A percentile compares a stretch with the other conserved stretches of the same genome.
Conservation (phyloP, 768 basidiomycete species). For the Leccinum truebloodii region DNA sequence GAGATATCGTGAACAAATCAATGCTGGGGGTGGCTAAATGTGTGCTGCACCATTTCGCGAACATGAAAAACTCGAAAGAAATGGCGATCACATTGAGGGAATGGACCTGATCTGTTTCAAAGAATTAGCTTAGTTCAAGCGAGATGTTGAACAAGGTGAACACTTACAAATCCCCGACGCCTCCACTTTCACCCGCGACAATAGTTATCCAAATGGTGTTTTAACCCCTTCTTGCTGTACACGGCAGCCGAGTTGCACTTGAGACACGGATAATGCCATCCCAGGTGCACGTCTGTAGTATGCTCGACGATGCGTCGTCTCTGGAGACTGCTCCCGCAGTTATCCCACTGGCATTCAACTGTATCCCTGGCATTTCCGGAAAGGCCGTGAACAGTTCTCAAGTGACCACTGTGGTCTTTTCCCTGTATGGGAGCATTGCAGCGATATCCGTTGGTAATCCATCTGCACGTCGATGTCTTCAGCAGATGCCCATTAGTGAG, state of each 20-base stretch:
- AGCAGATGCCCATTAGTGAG: constrained; percentile 1
- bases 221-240: no score
- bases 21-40: no score
- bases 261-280: no score
- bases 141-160: background rate
- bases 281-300: no score
- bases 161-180: constrained; percentile 7
- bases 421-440: constrained; percentile 4
- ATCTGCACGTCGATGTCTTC: constrained; percentile 5
- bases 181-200: constrained; percentile 1
- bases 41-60: background rate
- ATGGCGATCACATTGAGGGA: background rate
- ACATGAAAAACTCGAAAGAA: background rate
- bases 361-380: background rate
- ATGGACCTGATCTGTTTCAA: background rate
- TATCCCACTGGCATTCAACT: no score
- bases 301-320: no score
- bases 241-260: no score
- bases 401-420: constrained; percentile 3
- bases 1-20: background rate
- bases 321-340: no score
- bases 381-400: constrained; percentile 1
- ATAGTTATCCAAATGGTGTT: no score
- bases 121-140: background rate
- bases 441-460: constrained; percentile 7